Percentiles rank a stretch among this genome's conserved stretches.
Conservation (phyloP, 2,329 filamentous ascomycete genomes). For the Huntiella savannae region DNA sequence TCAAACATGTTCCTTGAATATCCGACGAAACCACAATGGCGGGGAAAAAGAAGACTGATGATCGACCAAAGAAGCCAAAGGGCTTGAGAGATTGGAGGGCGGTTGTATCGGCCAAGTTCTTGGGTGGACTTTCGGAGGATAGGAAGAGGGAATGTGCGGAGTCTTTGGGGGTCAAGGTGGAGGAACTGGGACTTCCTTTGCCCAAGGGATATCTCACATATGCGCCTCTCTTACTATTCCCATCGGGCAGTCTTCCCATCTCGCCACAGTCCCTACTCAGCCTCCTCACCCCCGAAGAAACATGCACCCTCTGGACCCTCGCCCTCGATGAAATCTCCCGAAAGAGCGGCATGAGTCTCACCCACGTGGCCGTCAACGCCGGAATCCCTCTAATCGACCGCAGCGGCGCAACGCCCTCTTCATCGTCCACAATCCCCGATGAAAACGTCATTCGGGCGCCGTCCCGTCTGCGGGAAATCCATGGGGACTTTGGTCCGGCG, state of each 20-base stretch:
- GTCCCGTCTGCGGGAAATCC: slow-evolving; percentile 45
- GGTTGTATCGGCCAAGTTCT: too few species aligned
- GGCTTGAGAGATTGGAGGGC: too few species aligned
- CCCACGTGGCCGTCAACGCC: slow-evolving; percentile 41
- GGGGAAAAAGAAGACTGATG: too few species aligned
- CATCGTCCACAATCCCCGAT: slow-evolving; percentile 7
- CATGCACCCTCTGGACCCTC: slow-evolving; percentile 25
- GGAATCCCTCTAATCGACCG: slow-evolving; percentile 30
- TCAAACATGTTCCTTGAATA: too few species aligned
- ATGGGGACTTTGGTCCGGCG: slow-evolving; percentile 49
- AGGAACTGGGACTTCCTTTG: not conserved
- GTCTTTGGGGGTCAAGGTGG: too few species aligned
- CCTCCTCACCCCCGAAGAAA: slow-evolving; percentile 14
- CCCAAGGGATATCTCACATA: slow-evolving; percentile 35
- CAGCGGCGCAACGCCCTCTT: slow-evolving; percentile 8
- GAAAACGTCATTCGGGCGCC: slow-evolving; percentile 62
- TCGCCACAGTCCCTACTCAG: slow-evolving; percentile 23
- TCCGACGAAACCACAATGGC: too few species aligned
- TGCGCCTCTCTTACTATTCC: slow-evolving; percentile 40
- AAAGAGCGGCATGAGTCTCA: slow-evolving; percentile 24
- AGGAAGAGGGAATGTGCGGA: too few species aligned
- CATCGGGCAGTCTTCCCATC: slow-evolving; percentile 35
- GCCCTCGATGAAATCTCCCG: slow-evolving; percentile 29
- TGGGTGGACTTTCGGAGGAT: too few species aligned
- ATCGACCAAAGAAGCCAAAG: too few species aligned